phyloP scores from a whole-genome alignment of 2,329 filamentous ascomycete species.

The Nemania sp. region DNA sequence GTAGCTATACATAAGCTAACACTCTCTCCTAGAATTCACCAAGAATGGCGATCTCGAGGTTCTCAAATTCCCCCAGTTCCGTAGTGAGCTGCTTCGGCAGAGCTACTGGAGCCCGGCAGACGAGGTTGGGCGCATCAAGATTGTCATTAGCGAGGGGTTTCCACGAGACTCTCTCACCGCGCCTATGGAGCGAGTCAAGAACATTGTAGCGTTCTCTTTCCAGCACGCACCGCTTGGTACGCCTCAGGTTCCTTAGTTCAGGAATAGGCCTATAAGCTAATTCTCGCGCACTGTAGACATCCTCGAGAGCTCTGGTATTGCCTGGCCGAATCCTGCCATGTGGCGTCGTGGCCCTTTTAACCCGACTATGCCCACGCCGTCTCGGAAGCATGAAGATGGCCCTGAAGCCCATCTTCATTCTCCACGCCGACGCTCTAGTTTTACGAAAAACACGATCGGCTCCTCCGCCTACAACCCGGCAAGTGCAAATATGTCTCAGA shows the following conservation, averaged over 20 bases:
- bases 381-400: slow-evolving; percentile 49
- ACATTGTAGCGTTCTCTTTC: slow-evolving; percentile 79
- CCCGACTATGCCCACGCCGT: slow-evolving; percentile 47
- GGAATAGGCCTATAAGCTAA: neutral
- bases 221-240: slow-evolving; percentile 80
- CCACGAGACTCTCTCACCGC: slow-evolving; percentile 54
- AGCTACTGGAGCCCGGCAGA: slow-evolving; percentile 74
- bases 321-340: slow-evolving; percentile 78
- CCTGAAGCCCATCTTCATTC: slow-evolving; percentile 67
- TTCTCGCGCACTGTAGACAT: slow-evolving; percentile 57
- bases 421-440: slow-evolving; percentile 49
- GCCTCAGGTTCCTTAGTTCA: slow-evolving; percentile 11
- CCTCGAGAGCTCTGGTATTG: slow-evolving; percentile 73
- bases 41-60: slow-evolving; percentile 62
- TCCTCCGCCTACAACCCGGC: slow-evolving; percentile 27
- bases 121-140: slow-evolving; percentile 73
- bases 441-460: slow-evolving; percentile 25
- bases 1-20: slow-evolving; percentile 31
- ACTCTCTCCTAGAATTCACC: slow-evolving; percentile 49
- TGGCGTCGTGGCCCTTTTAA: slow-evolving; percentile 58
- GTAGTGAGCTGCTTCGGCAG: slow-evolving; percentile 69
- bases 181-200: slow-evolving; percentile 70
- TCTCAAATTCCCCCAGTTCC: slow-evolving; percentile 76
- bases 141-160: slow-evolving; percentile 76
- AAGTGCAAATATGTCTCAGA: slow-evolving; percentile 29